Base-by-base conservation (phyloP, 1,139 yeast species). In the Lodderomyces jiufengensis region DNA sequence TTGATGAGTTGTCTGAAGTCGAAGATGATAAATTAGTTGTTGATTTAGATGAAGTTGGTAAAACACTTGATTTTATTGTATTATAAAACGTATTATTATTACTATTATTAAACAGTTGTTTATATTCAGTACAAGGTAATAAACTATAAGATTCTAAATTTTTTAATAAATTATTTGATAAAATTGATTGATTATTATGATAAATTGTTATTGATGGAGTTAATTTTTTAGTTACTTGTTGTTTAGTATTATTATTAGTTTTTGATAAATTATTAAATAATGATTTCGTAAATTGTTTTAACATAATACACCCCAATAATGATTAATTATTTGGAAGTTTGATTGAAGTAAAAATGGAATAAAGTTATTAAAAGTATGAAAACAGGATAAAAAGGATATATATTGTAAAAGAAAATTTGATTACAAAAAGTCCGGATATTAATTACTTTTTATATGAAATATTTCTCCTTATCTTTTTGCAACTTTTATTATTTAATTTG, bases 121-220 rank as follows among this genome's bases (percentile, higher is more conserved):
- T 46, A 35, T 49, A 44, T 33, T 39, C 43, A 25, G 59, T 54
- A 39, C 54, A 47, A 9, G 61, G 61, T 40, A 54, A 42, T 20
- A 44, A 36, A 25, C 54, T 44, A 37, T 54, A 57, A 36, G 48
- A 44, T 24, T 44, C 36, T 31, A 58, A 47, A 39, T 54, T 55
- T 27, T 44, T 41, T 36, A 60, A 54, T 35, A 61, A 48, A 34
- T 59, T 59, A 27, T 43, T 48, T n/a, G 66, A 60, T 16, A 52
- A 38, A 31, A 50, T 45, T 22, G 59, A 55, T 30, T 49, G 44
- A 14, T 63, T 41, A 44, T 60, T 57, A 51, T 62, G 67, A 49
- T 60, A 61, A 31, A 62, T 37, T n/a, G 36, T 32, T 15, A 34
- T 20, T 12, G 31, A 24, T 11, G 36, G 30, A 12, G 14, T 13